Evolutionary conservation across 805 yeast species (phyloP).

Genomic region (Candida adriatica): DNA sequence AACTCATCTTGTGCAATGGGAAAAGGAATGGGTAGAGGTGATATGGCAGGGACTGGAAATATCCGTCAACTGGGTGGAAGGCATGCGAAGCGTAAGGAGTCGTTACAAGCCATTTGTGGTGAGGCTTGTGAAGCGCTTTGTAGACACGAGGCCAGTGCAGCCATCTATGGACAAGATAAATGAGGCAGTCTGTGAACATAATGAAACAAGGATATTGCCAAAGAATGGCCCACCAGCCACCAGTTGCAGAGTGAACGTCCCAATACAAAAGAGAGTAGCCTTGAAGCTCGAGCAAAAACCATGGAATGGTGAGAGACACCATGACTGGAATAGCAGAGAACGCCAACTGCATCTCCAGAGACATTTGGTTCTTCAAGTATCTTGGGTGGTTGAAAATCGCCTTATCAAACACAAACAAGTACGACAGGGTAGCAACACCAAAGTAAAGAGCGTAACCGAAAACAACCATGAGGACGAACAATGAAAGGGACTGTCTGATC

Average conservation of each 20-base stretch:
- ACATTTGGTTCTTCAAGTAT: constrained; percentile 88
- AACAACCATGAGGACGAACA: constrained; percentile 62
- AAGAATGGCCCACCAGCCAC: constrained; percentile 59
- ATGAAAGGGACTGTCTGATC: constrained; percentile 61
- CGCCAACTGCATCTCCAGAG: constrained; percentile 76
- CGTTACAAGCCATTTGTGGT: constrained; percentile 98
- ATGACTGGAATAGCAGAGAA: constrained; percentile 77
- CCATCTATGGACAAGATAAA: constrained; percentile 87
- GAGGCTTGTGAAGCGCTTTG: constrained; percentile 88
- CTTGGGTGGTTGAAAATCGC: constrained; percentile 93
- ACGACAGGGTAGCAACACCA: constrained; percentile 68
- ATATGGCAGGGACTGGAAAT: constrained; percentile 86
- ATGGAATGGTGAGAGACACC: constrained; percentile 84
- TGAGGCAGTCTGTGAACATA: constrained; percentile 90
- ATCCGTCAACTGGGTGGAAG: constrained; percentile 97
- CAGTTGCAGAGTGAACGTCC: constrained; percentile 51
- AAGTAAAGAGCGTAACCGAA: constrained; percentile 88
- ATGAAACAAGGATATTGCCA: constrained; percentile 73
- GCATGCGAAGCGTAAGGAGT: constrained; percentile 98
- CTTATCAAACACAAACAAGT: constrained; percentile 74
- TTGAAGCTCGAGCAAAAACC: constrained; percentile 76
- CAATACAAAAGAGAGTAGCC: constrained; percentile 81
- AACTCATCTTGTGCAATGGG: constrained; percentile 86
- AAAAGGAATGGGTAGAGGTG: constrained; percentile 86
- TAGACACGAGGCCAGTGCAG: constrained; percentile 90